Evolutionary conservation across 139 green algal species (phyloP).

Genomic region (Closterium sp.): DNA sequence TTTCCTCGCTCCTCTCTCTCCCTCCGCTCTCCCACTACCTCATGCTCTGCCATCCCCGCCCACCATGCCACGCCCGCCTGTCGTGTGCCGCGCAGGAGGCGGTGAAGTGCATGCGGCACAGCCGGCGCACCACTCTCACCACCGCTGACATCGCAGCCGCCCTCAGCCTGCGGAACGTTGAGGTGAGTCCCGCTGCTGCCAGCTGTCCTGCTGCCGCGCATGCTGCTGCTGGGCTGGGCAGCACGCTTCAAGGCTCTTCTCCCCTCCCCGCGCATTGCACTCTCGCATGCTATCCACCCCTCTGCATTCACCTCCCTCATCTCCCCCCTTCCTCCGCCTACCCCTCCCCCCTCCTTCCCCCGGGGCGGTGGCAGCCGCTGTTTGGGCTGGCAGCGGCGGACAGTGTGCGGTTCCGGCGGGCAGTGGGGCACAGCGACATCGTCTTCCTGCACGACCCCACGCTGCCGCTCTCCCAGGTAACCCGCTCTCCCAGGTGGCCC

Average conservation of each 20-base stretch:
- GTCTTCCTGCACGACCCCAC: slow-evolving; percentile 59
- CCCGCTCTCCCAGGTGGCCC: too few species aligned
- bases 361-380: slow-evolving; percentile 54
- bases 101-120: slow-evolving; percentile 80
- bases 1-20: too few species aligned
- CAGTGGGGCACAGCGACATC: slow-evolving; percentile 69
- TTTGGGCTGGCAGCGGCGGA: slow-evolving; percentile 73
- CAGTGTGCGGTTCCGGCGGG: slow-evolving; percentile 65
- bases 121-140: slow-evolving; percentile 71
- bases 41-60: too few species aligned
- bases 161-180: slow-evolving; percentile 70
- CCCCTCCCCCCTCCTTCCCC: not conserved
- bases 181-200: slow-evolving; percentile 65
- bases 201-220: not conserved
- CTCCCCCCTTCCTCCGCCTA: not conserved
- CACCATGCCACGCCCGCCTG: too few species aligned
- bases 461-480: not conserved
- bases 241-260: not conserved
- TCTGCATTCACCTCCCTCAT: not conserved
- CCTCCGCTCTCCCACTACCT: too few species aligned
- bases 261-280: not conserved
- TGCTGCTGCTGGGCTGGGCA: not conserved
- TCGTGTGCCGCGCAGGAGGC: slow-evolving; percentile 62
- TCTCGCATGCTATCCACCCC: too few species aligned
- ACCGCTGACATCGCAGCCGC: slow-evolving; percentile 80